Evolutionary conservation across 2,329 filamentous ascomycete genomes (phyloP).

Genomic region (Colletotrichum tropicale): DNA sequence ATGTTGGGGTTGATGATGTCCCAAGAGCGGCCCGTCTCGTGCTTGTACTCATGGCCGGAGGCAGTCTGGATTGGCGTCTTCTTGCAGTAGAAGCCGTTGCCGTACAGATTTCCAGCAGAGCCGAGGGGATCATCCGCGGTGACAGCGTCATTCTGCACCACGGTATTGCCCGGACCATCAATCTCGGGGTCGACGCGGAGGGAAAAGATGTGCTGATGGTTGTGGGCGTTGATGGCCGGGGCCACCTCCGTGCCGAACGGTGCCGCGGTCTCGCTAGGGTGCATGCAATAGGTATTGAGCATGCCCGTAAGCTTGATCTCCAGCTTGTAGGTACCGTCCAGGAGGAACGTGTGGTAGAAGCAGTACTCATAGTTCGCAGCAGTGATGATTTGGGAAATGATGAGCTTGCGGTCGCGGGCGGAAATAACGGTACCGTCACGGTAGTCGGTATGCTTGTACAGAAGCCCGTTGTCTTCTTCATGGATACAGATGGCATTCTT

Average conservation of each 20-base stretch:
- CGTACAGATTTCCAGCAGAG: slow-evolving; percentile 72
- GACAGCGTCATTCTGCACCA: slow-evolving; percentile 74
- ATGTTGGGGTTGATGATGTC: slow-evolving; percentile 54
- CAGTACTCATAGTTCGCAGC: slow-evolving; percentile 80
- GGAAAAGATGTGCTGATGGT: slow-evolving; percentile 63
- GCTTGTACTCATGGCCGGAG: slow-evolving; percentile 22
- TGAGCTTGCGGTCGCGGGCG: slow-evolving; percentile 73
- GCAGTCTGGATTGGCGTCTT: slow-evolving; percentile 28
- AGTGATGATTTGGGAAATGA: slow-evolving; percentile 77
- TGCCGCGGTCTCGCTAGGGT: slow-evolving; percentile 31
- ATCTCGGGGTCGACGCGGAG: slow-evolving; percentile 35
- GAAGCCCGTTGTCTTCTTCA: slow-evolving; percentile 75
- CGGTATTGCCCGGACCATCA: slow-evolving; percentile 60
- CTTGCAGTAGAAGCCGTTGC: slow-evolving; percentile 69
- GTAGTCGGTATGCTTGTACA: slow-evolving; percentile 81
- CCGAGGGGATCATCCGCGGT: slow-evolving; percentile 67
- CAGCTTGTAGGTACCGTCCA: slow-evolving; percentile 70
- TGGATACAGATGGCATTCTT: slow-evolving; percentile 81
- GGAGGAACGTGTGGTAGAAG: slow-evolving; percentile 42
- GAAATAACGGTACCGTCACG: slow-evolving; percentile 73
- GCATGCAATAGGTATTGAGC: slow-evolving; percentile 46
- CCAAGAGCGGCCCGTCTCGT: slow-evolving; percentile 18
- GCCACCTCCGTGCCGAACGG: slow-evolving; percentile 56
- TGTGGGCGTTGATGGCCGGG: slow-evolving; percentile 54
- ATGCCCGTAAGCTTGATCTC: slow-evolving; percentile 60